Evolutionary conservation across 768 basidiomycete genomes (phyloP).

Genomic region (Boletus subparvulus): DNA sequence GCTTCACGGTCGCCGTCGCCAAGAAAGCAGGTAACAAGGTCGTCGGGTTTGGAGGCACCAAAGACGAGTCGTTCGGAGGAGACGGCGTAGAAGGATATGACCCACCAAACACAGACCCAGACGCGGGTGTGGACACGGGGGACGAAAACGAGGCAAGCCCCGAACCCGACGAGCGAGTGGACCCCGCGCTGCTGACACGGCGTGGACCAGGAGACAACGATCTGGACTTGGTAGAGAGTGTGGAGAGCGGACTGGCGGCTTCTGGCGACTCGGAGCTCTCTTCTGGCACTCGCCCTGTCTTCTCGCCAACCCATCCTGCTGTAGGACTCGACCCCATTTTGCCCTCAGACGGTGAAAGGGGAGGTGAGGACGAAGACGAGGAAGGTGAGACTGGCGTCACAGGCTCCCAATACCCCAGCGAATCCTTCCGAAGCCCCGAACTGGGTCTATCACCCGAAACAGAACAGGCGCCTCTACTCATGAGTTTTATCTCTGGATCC

Average conservation of each 20-base stretch:
- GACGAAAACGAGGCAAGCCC: slow-evolving; percentile 7
- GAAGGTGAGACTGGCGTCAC: slow-evolving; percentile 16
- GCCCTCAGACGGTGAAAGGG: slow-evolving; percentile 16
- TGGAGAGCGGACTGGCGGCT: background rate
- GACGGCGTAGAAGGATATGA: slow-evolving; percentile 12
- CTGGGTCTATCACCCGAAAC: slow-evolving; percentile 1
- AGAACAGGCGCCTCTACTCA: background rate
- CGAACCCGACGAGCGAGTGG: slow-evolving; percentile 14
- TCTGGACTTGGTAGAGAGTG: slow-evolving; percentile 11
- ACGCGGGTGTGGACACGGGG: slow-evolving; percentile 9
- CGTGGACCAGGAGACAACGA: slow-evolving; percentile 17
- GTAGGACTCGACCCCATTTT: background rate
- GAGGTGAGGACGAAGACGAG: slow-evolving; percentile 18
- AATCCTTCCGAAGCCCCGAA: slow-evolving; percentile 20
- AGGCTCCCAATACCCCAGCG: slow-evolving; percentile 32
- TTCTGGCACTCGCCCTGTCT: background rate
- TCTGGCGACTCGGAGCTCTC: background rate
- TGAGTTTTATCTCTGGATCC: background rate
- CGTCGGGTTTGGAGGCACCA: slow-evolving; percentile 8
- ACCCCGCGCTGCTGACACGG: background rate
- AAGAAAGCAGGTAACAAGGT: slow-evolving; percentile 27
- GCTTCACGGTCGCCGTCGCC: slow-evolving; percentile 16
- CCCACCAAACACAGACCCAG: slow-evolving; percentile 3
- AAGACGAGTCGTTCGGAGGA: background rate
- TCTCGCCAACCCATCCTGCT: slow-evolving; percentile 7